These are phyloP conservation scores for Beauveria medogensis DNA, from an alignment of 2,329 filamentous ascomycete species.

Conservation along the genomic window DNA sequence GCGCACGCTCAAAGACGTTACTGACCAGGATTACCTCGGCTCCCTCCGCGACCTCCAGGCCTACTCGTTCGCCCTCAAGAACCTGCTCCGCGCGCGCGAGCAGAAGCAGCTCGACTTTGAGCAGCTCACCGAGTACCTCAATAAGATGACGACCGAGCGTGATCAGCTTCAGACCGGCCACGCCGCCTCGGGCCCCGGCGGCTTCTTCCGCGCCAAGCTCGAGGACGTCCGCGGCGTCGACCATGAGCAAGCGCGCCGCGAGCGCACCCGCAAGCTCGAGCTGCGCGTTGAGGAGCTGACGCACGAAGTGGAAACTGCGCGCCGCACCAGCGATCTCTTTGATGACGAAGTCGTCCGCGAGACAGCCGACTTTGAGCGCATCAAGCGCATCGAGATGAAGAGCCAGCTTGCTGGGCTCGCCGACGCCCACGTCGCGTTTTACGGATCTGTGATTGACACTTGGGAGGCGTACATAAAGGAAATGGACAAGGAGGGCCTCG, in stretches of 20 bases:
- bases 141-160: slow-evolving; percentile 80
- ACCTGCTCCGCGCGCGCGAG: slow-evolving; percentile 84
- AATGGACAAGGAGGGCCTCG: slow-evolving; percentile 61
- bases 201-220: slow-evolving; percentile 87
- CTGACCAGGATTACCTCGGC: slow-evolving; percentile 91
- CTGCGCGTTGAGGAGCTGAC: slow-evolving; percentile 88
- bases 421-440: slow-evolving; percentile 81
- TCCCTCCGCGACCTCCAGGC: slow-evolving; percentile 92
- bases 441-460: slow-evolving; percentile 65
- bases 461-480: slow-evolving; percentile 90
- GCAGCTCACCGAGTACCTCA: slow-evolving; percentile 88
- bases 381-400: slow-evolving; percentile 90
- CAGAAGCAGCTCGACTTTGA: slow-evolving; percentile 98
- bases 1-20: slow-evolving; percentile 76
- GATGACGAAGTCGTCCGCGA: slow-evolving; percentile 94
- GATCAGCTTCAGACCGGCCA: slow-evolving; percentile 66
- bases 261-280: slow-evolving; percentile 83
- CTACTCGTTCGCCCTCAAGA: slow-evolving; percentile 81
- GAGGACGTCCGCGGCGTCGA: slow-evolving; percentile 96
- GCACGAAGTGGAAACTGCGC: slow-evolving; percentile 78
- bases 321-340: slow-evolving; percentile 82
- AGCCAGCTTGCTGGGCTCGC: slow-evolving; percentile 76
- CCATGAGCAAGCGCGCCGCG: slow-evolving; percentile 82
- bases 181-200: slow-evolving; percentile 61
- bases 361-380: slow-evolving; percentile 88